Evolutionary conservation across 208 protist species (phyloP), one percentile per base, ranked within the genome.

Genomic region (Paratrypanosoma confusum): DNA sequence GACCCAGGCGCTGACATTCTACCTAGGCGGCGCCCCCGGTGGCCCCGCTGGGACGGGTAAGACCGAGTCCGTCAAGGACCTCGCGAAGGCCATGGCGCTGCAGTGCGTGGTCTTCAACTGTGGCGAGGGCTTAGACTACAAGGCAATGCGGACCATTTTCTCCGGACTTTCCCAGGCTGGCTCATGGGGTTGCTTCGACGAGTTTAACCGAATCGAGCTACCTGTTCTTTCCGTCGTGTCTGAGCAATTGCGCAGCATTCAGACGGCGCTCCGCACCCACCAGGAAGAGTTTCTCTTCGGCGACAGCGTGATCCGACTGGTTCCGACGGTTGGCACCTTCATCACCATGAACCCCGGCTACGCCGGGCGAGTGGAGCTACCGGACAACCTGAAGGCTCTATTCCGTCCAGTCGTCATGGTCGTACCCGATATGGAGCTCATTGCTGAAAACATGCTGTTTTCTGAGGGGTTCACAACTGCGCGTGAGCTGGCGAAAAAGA

Each of bases 311-410:
- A 96, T 97, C 37, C 54, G 57, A 5, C 71, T 98, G 8, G 79
- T 97, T 29, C 61, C 71, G 13, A 97, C 87, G 1, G 80, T 96
- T 24, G 96, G 96, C 61, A 90, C 97, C 26, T 99, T 99, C 74
- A 98, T 99, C 62, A 99, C 97, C 18, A 99, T 99, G 97, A 99
- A 99, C 65, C 97, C 97, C 2, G 97, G 97, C 49, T 99, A 99
- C 67, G 96, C 97, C n/a, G 97, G 97, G 27, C 90, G 97, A 46
- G 88, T 96, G 1, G 96, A 99, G 73, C 76, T 99, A 39, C 97
- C 97, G 1, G 96, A 99, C 59, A 99, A 99, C 64, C 68, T 99
- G 16, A 99, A 99, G 79, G 92, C 97, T 0, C 81, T 99, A 24
- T 99, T 99, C 71, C 85, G 98, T 31, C 95, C 96, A 5, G 94